Conservation (phyloP, 305 asterid species). For the Fraxinus albicans region DNA sequence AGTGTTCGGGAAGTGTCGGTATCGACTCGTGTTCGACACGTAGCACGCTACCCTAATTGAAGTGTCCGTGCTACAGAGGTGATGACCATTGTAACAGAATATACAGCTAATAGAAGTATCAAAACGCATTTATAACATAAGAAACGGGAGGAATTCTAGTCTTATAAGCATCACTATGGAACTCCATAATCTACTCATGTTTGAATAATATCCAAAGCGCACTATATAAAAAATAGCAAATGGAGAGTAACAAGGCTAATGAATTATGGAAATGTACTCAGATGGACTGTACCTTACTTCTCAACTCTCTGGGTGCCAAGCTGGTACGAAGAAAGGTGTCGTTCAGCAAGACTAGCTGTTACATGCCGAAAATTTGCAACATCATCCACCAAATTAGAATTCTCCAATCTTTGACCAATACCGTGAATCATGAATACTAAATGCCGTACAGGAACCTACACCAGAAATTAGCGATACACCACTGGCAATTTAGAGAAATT, state of each 20-base stretch:
- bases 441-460: conserved; percentile 94
- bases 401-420: conserved; percentile 96
- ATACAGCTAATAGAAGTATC: conserved; percentile 7
- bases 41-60: no score
- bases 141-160: not conserved
- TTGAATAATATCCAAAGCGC: not conserved
- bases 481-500: conserved; percentile 3
- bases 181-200: not conserved
- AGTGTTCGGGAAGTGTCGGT: no score
- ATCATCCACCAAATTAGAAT: conserved; percentile 96
- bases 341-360: conserved; percentile 74
- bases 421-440: conserved; percentile 97
- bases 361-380: conserved; percentile 78
- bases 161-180: not conserved
- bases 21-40: no score
- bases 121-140: not conserved
- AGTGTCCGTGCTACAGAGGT: no score
- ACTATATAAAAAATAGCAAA: conserved; percentile 2
- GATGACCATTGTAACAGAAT: not conserved
- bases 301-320: conserved; percentile 86
- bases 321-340: conserved; percentile 81
- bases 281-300: no score
- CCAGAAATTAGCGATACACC: conserved; percentile 16
- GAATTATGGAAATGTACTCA: conserved; percentile 15
- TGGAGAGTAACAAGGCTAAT: not conserved